Conservation (phyloP, 768 basidiomycete species). For the Suillus brevipes region DNA sequence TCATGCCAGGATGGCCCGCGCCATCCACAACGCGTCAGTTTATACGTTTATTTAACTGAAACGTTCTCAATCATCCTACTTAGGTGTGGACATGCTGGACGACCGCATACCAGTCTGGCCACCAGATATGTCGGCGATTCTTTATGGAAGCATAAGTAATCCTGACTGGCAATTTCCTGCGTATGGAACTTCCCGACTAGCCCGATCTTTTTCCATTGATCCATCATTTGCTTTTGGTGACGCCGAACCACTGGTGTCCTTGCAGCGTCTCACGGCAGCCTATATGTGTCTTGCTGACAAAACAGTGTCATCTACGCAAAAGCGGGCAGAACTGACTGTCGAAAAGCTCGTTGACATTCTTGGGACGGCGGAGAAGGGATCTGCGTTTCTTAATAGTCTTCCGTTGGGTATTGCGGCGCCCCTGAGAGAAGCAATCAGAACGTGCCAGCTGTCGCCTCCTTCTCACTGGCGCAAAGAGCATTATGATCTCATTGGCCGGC, state of each 20-base stretch:
- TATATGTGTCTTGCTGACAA: constrained; percentile 63
- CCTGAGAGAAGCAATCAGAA: constrained; percentile 79
- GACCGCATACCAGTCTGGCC: constrained; percentile 78
- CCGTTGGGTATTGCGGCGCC: constrained; percentile 77
- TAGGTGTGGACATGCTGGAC: constrained; percentile 52
- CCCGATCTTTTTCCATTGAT: constrained; percentile 48
- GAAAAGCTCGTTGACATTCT: constrained; percentile 48
- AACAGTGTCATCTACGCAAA: constrained; percentile 49
- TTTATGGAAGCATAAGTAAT: constrained; percentile 58
- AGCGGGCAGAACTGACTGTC: constrained; percentile 68
- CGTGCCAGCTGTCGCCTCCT: constrained; percentile 78
- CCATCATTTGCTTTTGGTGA: constrained; percentile 63
- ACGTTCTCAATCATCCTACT: constrained; percentile 4
- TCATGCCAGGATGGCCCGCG: constrained; percentile 59
- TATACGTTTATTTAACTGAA: neutral
- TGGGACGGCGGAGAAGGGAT: constrained; percentile 40
- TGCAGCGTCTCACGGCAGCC: constrained; percentile 53
- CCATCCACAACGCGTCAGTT: constrained; percentile 34
- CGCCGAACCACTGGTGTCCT: constrained; percentile 54
- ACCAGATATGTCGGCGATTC: constrained; percentile 69
- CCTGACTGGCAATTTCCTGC: constrained; percentile 66
- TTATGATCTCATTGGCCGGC: constrained; percentile 34
- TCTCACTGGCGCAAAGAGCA: constrained; percentile 62
- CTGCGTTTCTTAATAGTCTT: constrained; percentile 52
- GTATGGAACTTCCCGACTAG: constrained; percentile 45